These are phyloP conservation scores for Candida sakaeoensis DNA, from an alignment of 805 yeast species.

Conservation along the genomic window DNA sequence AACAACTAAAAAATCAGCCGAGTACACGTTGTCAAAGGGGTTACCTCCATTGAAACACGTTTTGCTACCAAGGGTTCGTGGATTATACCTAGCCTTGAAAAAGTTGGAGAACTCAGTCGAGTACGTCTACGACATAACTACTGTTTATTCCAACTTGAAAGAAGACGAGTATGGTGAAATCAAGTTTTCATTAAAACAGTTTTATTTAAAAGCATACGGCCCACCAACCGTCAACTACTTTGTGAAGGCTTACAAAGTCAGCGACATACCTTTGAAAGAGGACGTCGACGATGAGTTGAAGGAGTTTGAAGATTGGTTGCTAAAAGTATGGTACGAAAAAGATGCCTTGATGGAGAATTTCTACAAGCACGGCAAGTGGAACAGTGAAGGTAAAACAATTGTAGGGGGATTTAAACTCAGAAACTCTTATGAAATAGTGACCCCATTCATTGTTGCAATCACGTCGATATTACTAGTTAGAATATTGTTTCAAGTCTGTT, in stretches of 20 bases:
- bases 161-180: constrained; percentile 72
- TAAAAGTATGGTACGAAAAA: constrained; percentile 69
- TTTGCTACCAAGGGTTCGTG: constrained; percentile 80
- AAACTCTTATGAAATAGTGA: constrained; percentile 14
- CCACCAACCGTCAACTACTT: constrained; percentile 67
- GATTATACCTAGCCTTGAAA: constrained; percentile 63
- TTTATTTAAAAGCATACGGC: constrained; percentile 66
- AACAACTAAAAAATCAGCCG: constrained; percentile 56
- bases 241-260: constrained; percentile 52
- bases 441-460: constrained; percentile 11
- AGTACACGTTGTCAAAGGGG: constrained; percentile 52
- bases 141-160: constrained; percentile 73
- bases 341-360: constrained; percentile 67
- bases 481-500: constrained; percentile 5
- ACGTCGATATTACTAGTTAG: constrained; percentile 8
- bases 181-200: constrained; percentile 57
- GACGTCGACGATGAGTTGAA: constrained; percentile 35
- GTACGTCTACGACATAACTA: constrained; percentile 74
- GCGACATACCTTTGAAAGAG: constrained; percentile 59
- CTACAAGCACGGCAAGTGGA: constrained; percentile 53
- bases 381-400: constrained; percentile 17
- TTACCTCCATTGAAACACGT: constrained; percentile 55
- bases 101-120: constrained; percentile 51
- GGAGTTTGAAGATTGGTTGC: constrained; percentile 73
- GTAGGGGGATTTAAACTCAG: constrained; percentile 23